Evolutionary conservation across 2,329 filamentous ascomycete species (phyloP), one percentile per base, ranked within the genome.

Genomic region (Aaosphaeria pasadenensis): DNA sequence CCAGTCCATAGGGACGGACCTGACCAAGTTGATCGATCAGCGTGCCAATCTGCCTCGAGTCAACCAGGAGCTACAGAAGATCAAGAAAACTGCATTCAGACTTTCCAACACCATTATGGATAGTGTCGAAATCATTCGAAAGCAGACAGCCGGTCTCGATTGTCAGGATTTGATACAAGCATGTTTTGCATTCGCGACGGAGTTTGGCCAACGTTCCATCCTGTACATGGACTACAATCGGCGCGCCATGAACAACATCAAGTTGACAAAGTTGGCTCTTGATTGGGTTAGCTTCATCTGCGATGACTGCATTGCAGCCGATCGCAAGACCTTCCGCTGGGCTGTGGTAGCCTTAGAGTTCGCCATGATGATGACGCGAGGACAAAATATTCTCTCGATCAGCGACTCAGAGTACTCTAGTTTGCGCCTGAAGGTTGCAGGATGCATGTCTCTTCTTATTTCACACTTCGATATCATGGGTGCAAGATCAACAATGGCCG

Each of bases 391-490:
- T 42, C 74, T 99, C n/a, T 89, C 87, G 1, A 84, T 99, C 50
- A 89, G 87, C 38, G 90, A 96, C 49, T 83, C 87, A 38, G 92
- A 99, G 64, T 99, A 96, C 67, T 82, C 85, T 5, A 85, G 81
- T 54, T 77, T 99, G 53, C 83, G 92, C 40, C 79, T 84, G 49
- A 97, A 96, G 70, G 94, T 99, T 5, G 91, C 91, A 6, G 92
- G 92, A 0, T 99, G 94, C 70, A 99, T 99, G 94, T 91, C 90
- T 17, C 80, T 99, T 28, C 78, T 99, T 43, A 97, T 99, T 57
- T 96, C 91, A 7, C 94, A 99, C 71, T 99, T 99, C 62, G 94
- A 99, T 70, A 97, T 99, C 71, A 96, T 99, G 88, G 94, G 94
- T 28, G 94, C 94, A 29, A 85, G 92, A 62, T 96, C 91, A 5